These are phyloP conservation scores for Scutellaria galericulata DNA, from an alignment of 257 asterid genomes.

Conservation along the genomic window DNA sequence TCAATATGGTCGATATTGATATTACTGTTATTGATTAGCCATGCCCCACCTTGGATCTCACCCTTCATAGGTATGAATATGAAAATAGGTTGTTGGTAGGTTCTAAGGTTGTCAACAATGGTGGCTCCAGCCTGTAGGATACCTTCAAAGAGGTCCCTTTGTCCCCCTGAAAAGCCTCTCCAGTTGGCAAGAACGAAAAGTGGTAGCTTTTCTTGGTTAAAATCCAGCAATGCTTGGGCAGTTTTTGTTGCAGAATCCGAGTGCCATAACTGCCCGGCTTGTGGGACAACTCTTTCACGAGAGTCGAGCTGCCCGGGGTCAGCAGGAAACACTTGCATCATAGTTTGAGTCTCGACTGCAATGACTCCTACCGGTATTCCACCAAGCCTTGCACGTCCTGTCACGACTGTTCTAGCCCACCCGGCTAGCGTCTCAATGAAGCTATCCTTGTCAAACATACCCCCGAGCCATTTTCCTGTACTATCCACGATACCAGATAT, in stretches of 20 bases:
- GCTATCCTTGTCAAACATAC: slow-evolving; percentile 86
- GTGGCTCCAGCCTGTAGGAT: slow-evolving; percentile 96
- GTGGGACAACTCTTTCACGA: slow-evolving; percentile 90
- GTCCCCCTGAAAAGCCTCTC: slow-evolving; percentile 99
- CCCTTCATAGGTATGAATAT: slow-evolving; percentile 92
- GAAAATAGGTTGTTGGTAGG: slow-evolving; percentile 82
- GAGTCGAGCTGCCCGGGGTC: slow-evolving; percentile 98
- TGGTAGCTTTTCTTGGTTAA: slow-evolving; percentile 82
- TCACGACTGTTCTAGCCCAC: slow-evolving; percentile 98
- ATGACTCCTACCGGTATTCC: slow-evolving; percentile 95
- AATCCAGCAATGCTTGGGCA: slow-evolving; percentile 94
- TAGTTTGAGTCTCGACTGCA: slow-evolving; percentile 95
- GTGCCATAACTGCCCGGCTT: slow-evolving; percentile 98
- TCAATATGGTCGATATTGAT: slow-evolving; percentile 90
- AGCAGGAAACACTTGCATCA: slow-evolving; percentile 97
- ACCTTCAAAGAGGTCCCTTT: slow-evolving; percentile 97
- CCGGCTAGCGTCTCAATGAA: slow-evolving; percentile 92
- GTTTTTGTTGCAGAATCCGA: slow-evolving; percentile 95
- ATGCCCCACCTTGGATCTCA: slow-evolving; percentile 98
- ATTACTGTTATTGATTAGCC: slow-evolving; percentile 94
- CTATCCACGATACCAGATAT: slow-evolving; percentile 68
- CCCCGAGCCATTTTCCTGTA: slow-evolving; percentile 86
- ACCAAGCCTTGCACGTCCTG: slow-evolving; percentile 91
- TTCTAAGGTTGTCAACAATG: slow-evolving; percentile 89
- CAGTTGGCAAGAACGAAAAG: slow-evolving; percentile 96